Evolutionary conservation across 2,329 filamentous ascomycete species (phyloP), one percentile per base, ranked within the genome.

Genomic region (Knoxdaviesia capensis): DNA sequence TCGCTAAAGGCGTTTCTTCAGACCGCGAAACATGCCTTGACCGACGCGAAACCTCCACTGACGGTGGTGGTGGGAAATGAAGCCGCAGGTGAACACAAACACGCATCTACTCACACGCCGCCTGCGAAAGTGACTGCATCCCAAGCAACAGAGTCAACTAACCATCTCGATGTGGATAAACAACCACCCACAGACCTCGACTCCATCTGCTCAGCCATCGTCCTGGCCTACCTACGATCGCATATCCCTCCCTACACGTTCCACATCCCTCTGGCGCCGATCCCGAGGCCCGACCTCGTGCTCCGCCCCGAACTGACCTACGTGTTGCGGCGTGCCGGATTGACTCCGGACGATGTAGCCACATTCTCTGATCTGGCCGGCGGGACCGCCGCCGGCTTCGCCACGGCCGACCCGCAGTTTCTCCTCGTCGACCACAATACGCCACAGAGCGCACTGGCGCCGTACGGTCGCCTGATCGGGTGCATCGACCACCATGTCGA

Each of bases 401-500:
- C 56, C 0, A 63, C 72, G 0, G 63, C 68, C 30, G 68, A 73
- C 39, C 78, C 79, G 1, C 63, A 62, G 40, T 86, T 80, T 80
- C 59, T 84, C 11, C 63, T 90, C 1, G 80, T 90, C 4, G 83
- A 90, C 58, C 84, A 90, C 62, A 90, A 90, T 53, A 67, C 64
- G 1, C 62, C 84, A 39, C 77, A 78, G 5, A 80, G 80, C 0
- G 51, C 58, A 9, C 60, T 88, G 10, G 57, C 54, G 34, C 56
- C 63, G 10, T 82, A 74, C 51, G 58, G 53, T 4, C 60, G 62
- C 6, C 68, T 87, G 0, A 58, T 65, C 5, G 80, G 77, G 4
- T 77, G 77, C 48, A 69, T 90, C 42, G 83, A 90, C 56, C 83
- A 90, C 57, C 84, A 90, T 54, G 75, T 71, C 1, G 82, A 90